Conservation (phyloP, 2,329 filamentous ascomycete species). For the Aspergillus ibericus region DNA sequence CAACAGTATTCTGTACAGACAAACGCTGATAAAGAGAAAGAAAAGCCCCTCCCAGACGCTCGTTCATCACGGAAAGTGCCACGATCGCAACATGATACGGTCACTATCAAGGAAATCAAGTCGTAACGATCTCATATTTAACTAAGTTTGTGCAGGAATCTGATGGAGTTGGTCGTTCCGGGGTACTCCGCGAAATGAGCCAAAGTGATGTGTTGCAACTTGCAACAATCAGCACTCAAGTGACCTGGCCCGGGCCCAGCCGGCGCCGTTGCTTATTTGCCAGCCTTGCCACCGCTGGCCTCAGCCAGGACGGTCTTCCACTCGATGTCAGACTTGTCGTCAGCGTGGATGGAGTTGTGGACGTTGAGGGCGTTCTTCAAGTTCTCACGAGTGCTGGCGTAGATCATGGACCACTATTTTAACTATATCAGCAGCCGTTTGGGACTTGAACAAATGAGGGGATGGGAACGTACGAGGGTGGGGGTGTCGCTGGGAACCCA, state of each 20-base stretch:
- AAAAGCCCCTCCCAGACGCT: constrained; percentile 18
- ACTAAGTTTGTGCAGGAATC: constrained; percentile 36
- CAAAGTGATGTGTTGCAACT: constrained; percentile 19
- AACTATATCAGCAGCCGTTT: constrained; percentile 17
- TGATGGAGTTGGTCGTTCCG: constrained; percentile 29
- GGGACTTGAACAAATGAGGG: not conserved
- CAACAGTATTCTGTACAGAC: constrained; percentile 29
- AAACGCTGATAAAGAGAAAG: constrained; percentile 25
- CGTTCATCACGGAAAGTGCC: constrained; percentile 17
- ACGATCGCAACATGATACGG: constrained; percentile 22
- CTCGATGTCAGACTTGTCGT: constrained; percentile 44
- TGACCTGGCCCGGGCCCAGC: constrained; percentile 36
- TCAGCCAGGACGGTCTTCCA: constrained; percentile 42
- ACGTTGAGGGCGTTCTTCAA: constrained; percentile 52
- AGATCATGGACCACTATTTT: constrained; percentile 50
- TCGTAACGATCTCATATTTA: constrained; percentile 42
- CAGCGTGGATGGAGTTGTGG: constrained; percentile 42
- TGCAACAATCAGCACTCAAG: constrained; percentile 22
- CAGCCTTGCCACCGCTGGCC: constrained; percentile 44
- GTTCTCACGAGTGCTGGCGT: constrained; percentile 51
- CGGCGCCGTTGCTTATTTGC: constrained; percentile 36
- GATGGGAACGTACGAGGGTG: constrained; percentile 39
- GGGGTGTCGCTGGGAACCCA: constrained; percentile 46
- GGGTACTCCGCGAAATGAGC: constrained; percentile 20
- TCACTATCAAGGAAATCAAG: constrained; percentile 28